Evolutionary conservation across 2,329 filamentous ascomycete genomes (phyloP), one percentile per base, ranked within the genome.

Genomic region (Plectosphaerella plurivora): DNA sequence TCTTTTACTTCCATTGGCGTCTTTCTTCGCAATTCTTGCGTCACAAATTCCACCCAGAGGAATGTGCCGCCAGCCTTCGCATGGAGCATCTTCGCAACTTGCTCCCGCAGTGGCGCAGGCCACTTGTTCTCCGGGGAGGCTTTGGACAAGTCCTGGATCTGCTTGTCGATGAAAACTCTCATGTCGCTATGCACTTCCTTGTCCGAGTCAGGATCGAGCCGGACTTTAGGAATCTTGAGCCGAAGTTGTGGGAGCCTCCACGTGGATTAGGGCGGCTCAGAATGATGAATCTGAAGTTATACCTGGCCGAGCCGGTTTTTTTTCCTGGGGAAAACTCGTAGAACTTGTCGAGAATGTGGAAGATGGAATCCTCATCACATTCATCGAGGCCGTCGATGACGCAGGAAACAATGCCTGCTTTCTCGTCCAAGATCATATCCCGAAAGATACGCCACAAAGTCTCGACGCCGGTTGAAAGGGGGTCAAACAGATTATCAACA

Each of bases 111-210:
- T 16, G 5, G n/a, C 25, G 25, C 25, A 28, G 25, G 25, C 25
- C 25, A 28, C 5, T 28, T 5, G 25, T 28, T 28, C 5, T 28
- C 25, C 25, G 25, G 25, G 5, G 49, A 35, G 2, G 8, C 28
- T 10, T 41, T 18, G 1, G 14, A 1, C 1, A 18, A 37, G 6
- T 51, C 15, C 2, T 15, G 4, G 1, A 53, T 73, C 51, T 37
- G 14, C 12, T 24, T 47, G 2, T 42, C 41, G 3, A 67, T 54
- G 4, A 61, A 70, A 0, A 41, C 55, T 4, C 28, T 45, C 0
- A 71, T 56, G 3, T 71, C 25, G 25, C 25, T 28, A 10, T 28
- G 25, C 10, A 28, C 68, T 0, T 56, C 0, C 49, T 1, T 68
- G 25, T 36, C 54, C 14, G 58, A 37, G 3, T 54, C 52, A 10